Evolutionary conservation across 495 filamentous ascomycete genomes (phyloP).

Genomic region (Xylaria venustula): DNA sequence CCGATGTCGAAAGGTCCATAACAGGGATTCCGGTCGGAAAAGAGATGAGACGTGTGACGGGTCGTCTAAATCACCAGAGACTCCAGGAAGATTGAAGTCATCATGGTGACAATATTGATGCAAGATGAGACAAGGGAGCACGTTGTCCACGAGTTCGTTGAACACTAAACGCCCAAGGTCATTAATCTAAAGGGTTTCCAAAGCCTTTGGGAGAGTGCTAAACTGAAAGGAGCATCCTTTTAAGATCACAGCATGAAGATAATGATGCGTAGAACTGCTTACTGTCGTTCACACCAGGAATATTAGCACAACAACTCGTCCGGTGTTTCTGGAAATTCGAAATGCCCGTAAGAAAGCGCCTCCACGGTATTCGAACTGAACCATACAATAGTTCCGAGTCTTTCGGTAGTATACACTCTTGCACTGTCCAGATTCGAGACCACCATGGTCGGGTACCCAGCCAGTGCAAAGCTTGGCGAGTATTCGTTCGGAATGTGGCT

Average conservation of each 20-base stretch:
- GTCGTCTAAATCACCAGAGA: background rate
- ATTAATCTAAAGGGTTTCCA: too few species aligned
- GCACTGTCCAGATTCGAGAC: background rate
- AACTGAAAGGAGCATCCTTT: too few species aligned
- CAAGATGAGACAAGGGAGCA: background rate
- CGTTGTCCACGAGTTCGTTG: background rate
- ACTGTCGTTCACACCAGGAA: background rate
- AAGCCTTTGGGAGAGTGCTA: too few species aligned
- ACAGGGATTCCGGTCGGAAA: background rate
- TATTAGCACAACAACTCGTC: background rate
- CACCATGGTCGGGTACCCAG: background rate
- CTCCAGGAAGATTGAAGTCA: background rate
- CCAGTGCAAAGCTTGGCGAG: background rate
- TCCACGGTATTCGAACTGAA: background rate
- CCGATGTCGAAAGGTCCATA: background rate
- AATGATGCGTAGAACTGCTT: too few species aligned
- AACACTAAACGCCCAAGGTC: too few species aligned
- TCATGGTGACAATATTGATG: background rate
- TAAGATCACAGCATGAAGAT: too few species aligned
- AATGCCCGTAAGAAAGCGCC: background rate
- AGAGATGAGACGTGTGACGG: background rate
- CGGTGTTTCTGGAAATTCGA: background rate
- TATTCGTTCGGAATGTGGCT: background rate
- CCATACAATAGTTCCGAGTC: background rate
- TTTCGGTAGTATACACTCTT: background rate